Evolutionary conservation across 2,329 filamentous ascomycete genomes (phyloP), one percentile per base, ranked within the genome.

Genomic region (Xylariaceae sp.): DNA sequence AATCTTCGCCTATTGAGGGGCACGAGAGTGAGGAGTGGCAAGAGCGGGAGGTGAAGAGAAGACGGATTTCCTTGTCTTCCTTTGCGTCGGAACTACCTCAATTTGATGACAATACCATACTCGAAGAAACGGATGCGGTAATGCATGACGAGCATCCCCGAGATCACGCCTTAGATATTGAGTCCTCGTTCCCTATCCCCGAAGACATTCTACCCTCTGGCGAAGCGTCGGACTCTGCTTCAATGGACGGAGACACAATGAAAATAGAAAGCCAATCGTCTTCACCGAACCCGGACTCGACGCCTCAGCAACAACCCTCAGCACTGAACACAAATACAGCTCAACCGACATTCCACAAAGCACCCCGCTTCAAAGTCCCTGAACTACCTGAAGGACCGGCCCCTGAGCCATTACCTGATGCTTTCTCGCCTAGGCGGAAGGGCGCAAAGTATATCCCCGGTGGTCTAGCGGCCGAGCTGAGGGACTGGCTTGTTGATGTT

Each of bases 401-500:
- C 43, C 63, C 56, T 31, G 60, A 66, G 28, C 69, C 65, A 7
- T 57, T 70, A 0, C 67, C 71, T 3, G 71, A 73, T 33, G 65
- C 60, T 17, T 74, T 75, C 57, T 75, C 73, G 5, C 72, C 73
- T 1, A 65, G 66, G 18, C 66, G 70, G 28, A 62, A 54, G 42
- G 67, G 63, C 31, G 62, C 60, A 1, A 66, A 58, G 55, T 75
- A 74, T 45, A 52, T 73, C 5, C 57, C 69, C 0, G 72, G 72
- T 13, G 73, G 74, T 0, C 65, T 76, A 12, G 74, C 74, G 3
- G 67, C 71, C 2, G 69, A 72, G 51, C 60, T 76, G 9, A 68
- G 73, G 6, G 70, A 73, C 62, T 77, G 74, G 74, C 68, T 77
- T 31, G 67, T 76, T 38, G 71, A 73, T 45, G 67, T 73, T 39